Base-by-base conservation (phyloP, 257 asterid species). In the Capsicum pubescens region DNA sequence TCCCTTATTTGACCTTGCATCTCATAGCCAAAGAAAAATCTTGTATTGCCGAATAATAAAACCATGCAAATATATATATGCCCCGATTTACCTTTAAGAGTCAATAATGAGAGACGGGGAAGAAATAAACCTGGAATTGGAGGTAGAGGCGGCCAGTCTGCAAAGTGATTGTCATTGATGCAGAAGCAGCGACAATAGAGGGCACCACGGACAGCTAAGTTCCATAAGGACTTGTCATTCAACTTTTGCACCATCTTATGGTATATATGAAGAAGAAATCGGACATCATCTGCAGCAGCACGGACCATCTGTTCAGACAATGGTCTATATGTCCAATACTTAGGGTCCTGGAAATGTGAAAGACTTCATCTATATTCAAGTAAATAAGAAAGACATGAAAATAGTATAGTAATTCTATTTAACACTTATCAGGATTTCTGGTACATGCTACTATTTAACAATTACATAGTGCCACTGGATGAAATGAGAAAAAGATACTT, bases 241-340 rank as follows among this genome's bases (percentile, higher is more conserved):
- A 97, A 85, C 86, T 92, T 97, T 87, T 91, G 93, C 87, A 94
- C 85, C 95, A 97, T 94, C 95, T 91, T 97, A 57, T 90, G 87
- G 85, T 97, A 93, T 82, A 97, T 91, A 68, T 72, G 85, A 55
- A 90, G 92, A 87, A 97, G 98, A 91, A 92, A 94, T 76, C 98
- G 99, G 83, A 97, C 99, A 87, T 97, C 98, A 86, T 97, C 99
- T 57, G 99, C 99, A 83, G 98, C 99, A 39, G 99, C 98, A 55
- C 99, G 97, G 85, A 92, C 87, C 99, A 97, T 97, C 87, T 86
- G 86, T 64, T 97, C 94, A 85, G 99, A 93, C 72, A 94, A 87
- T 52, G 99, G 99, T 82, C 99, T 91, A 83, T 95, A 89, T 44
- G 90, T 90, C 99, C 98, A 97, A 88, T 92, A 94, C 19, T 90